A percentile compares a stretch with the other conserved stretches of the same genome.
Evolutionary conservation across 108 stramenopile genomes (phyloP).

Genomic region (Fistulifera pelliculosa): DNA sequence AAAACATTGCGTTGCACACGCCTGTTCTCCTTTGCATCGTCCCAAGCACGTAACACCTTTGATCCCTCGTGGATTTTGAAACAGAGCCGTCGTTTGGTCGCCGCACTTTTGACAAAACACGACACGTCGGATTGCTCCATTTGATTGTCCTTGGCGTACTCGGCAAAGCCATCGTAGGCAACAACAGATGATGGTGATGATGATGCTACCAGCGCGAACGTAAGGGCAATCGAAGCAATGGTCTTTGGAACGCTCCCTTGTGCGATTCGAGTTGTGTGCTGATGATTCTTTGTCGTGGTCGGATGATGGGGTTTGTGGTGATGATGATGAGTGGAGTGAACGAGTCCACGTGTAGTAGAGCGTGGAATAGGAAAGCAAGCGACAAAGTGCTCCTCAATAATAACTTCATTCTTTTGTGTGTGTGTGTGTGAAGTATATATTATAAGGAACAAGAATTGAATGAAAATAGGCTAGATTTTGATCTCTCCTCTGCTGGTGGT

Average conservation of each 20-base stretch:
- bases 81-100: constrained; percentile 57
- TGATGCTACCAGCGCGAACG: constrained; percentile 1
- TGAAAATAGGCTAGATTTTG: too few species aligned
- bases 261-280: neutral
- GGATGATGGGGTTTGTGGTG: neutral
- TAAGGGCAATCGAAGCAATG: neutral
- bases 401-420: too few species aligned
- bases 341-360: neutral
- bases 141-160: constrained; percentile 76
- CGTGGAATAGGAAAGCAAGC: neutral
- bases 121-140: constrained; percentile 75
- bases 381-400: too few species aligned
- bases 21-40: constrained; percentile 87
- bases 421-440: too few species aligned
- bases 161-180: constrained; percentile 71
- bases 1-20: constrained; percentile 81
- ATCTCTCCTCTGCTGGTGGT: too few species aligned
- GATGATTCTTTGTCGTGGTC: neutral
- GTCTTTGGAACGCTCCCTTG: neutral
- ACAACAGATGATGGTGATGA: constrained; percentile 28
- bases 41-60: constrained; percentile 82
- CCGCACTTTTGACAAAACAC: constrained; percentile 81
- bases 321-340: neutral
- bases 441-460: too few species aligned
- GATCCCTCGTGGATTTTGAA: constrained; percentile 83